These are phyloP conservation scores for Taphrina flavorubra DNA, from an alignment of 1,139 yeast genomes.

Conservation along the genomic window DNA sequence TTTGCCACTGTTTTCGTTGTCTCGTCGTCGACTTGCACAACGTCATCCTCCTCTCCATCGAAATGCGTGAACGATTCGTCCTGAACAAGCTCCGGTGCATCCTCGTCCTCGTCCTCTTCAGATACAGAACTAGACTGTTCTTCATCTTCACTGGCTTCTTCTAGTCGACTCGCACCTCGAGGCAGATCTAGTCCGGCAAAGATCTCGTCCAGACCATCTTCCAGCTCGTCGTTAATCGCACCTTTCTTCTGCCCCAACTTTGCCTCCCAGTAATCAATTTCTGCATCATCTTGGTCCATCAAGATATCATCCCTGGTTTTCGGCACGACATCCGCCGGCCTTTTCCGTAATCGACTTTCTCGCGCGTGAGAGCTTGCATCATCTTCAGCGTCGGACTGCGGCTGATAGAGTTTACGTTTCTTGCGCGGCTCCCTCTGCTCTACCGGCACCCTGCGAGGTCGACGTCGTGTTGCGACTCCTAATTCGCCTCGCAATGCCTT, in stretches of 20 bases:
- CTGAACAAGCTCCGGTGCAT: conserved; percentile 3
- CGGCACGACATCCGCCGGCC: conserved; percentile 11
- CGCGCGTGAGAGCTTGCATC: neutral
- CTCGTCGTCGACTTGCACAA: neutral
- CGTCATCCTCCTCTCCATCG: neutral
- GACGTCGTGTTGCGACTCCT: conserved; percentile 19
- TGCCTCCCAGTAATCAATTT: conserved; percentile 40
- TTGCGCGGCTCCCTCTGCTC: conserved; percentile 20
- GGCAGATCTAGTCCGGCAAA: conserved; percentile 34
- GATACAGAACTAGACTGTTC: neutral
- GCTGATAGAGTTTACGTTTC: conserved; percentile 16
- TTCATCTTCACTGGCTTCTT: conserved; percentile 21
- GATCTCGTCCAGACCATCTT: conserved; percentile 34
- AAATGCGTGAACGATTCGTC: neutral
- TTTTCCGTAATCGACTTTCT: neutral
- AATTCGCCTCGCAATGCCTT: conserved; percentile 28
- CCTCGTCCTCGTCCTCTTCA: conserved; percentile 7
- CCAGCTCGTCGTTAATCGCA: conserved; percentile 20
- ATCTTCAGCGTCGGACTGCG: conserved; percentile 10
- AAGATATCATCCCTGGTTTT: conserved; percentile 14
- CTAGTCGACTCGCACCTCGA: conserved; percentile 29
- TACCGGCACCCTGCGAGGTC: neutral
- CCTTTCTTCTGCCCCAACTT: conserved; percentile 15
- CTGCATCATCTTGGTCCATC: conserved; percentile 39
- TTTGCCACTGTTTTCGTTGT: neutral